phyloP scores from a whole-genome alignment of 257 asterid genomes.

The Solanum paucissectum region DNA sequence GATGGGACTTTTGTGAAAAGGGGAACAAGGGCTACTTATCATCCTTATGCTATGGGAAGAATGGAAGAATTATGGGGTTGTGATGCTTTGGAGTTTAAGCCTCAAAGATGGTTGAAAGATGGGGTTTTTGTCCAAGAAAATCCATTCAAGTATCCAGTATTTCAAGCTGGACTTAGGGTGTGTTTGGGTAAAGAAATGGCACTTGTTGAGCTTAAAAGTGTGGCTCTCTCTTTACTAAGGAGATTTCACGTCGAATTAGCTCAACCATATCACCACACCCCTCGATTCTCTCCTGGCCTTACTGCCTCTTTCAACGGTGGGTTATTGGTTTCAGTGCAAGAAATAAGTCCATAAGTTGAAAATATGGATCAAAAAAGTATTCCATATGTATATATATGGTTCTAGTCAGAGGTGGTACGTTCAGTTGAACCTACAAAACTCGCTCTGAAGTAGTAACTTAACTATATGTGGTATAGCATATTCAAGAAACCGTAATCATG shows the following conservation, averaged over 20 bases:
- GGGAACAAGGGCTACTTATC: slow-evolving; percentile 35
- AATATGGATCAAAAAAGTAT: neutral
- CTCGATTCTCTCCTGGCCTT: slow-evolving; percentile 66
- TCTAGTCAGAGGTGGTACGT: neutral
- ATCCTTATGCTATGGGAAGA: slow-evolving; percentile 43
- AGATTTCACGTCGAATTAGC: slow-evolving; percentile 32
- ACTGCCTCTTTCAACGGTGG: slow-evolving; percentile 65
- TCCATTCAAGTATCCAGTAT: slow-evolving; percentile 37
- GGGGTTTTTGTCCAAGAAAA: slow-evolving; percentile 26
- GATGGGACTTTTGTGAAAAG: slow-evolving; percentile 25
- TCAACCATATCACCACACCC: slow-evolving; percentile 3
- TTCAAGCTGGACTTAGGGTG: slow-evolving; percentile 36
- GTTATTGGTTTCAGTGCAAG: slow-evolving; percentile 26
- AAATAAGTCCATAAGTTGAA: neutral
- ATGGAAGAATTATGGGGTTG: slow-evolving; percentile 34
- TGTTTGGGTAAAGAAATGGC: slow-evolving; percentile 44
- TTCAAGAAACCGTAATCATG: neutral
- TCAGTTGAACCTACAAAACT: neutral
- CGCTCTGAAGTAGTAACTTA: neutral
- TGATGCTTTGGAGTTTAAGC: slow-evolving; percentile 30
- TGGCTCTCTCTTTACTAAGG: slow-evolving; percentile 37
- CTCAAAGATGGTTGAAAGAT: slow-evolving; percentile 33
- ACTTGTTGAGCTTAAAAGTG: slow-evolving; percentile 41
- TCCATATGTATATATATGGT: neutral
- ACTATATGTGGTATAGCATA: neutral